These are phyloP conservation scores for Bremia lactucae DNA, from an alignment of 352 stramenopile species.

Conservation along the genomic window DNA sequence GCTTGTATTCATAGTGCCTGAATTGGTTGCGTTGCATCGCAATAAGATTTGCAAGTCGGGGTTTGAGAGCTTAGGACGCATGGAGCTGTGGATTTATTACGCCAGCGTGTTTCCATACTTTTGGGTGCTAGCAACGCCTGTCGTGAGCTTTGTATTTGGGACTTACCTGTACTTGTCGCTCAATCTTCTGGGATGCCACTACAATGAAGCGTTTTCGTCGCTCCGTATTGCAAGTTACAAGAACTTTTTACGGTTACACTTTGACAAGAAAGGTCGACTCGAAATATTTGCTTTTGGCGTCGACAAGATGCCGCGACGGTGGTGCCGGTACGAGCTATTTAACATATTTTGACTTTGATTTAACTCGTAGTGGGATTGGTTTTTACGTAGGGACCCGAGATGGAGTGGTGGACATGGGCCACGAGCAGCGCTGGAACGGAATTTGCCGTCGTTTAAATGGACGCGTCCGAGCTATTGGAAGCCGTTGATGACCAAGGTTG, in stretches of 20 bases:
- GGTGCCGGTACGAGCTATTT: constrained; percentile 44
- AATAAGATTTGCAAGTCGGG: constrained; percentile 72
- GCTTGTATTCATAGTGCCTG: constrained; percentile 34
- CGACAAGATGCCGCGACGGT: constrained; percentile 85
- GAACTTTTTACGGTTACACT: constrained; percentile 79
- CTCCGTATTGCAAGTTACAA: constrained; percentile 85
- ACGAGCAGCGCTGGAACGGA: constrained; percentile 35
- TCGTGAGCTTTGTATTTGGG: constrained; percentile 74
- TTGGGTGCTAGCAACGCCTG: constrained; percentile 71
- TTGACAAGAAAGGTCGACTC: constrained; percentile 61
- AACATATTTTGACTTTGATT: not conserved
- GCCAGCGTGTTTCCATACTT: constrained; percentile 81
- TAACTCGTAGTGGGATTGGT: not conserved
- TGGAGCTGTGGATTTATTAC: constrained; percentile 79
- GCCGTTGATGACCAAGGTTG: constrained; percentile 66
- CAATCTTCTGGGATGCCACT: constrained; percentile 80
- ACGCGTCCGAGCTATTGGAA: constrained; percentile 73
- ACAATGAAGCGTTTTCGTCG: constrained; percentile 85
- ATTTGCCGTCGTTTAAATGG: constrained; percentile 65
- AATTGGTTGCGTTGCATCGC: constrained; percentile 70
- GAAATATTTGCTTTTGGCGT: constrained; percentile 78
- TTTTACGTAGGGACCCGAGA: constrained; percentile 41
- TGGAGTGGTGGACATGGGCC: constrained; percentile 59
- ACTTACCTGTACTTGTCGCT: constrained; percentile 78
- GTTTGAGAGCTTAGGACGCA: constrained; percentile 46